These are phyloP conservation scores for Starmerella bombi DNA, from an alignment of 805 yeast species.

Conservation along the genomic window DNA sequence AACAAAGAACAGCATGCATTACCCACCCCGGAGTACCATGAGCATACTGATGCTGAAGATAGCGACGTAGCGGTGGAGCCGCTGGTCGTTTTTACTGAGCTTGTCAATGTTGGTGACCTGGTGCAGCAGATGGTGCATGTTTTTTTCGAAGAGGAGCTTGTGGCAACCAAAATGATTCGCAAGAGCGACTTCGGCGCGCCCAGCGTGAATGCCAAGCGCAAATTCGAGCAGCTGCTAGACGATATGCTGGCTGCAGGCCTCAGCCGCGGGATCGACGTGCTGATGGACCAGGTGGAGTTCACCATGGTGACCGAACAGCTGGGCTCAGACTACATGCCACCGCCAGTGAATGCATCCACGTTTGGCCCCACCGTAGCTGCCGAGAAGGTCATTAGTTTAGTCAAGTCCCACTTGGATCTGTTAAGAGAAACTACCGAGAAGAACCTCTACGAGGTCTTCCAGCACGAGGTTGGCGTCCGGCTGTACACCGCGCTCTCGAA, in stretches of 20 bases:
- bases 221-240: conserved; percentile 69
- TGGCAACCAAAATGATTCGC: conserved; percentile 41
- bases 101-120: conserved; percentile 84
- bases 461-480: conserved; percentile 84
- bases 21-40: neutral
- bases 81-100: conserved; percentile 69
- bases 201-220: conserved; percentile 64
- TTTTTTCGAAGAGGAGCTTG: conserved; percentile 76
- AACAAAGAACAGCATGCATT: too few relatives aligned
- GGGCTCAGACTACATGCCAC: conserved; percentile 51
- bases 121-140: conserved; percentile 85
- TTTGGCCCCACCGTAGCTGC: conserved; percentile 51
- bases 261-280: conserved; percentile 79
- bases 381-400: conserved; percentile 41
- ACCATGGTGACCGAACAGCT: conserved; percentile 42
- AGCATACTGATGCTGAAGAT: conserved; percentile 7
- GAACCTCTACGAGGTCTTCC: conserved; percentile 78
- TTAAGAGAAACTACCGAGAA: conserved; percentile 75
- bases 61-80: conserved; percentile 49
- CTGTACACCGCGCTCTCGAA: conserved; percentile 66
- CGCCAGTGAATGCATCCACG: conserved; percentile 16
- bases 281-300: conserved; percentile 66
- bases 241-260: conserved; percentile 85
- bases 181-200: conserved; percentile 69
- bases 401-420: conserved; percentile 59